A percentile compares a stretch with the other conserved stretches of the same genome.
phyloP scores from a whole-genome alignment of 2,329 filamentous ascomycete genomes.

The Septoria linicola region DNA sequence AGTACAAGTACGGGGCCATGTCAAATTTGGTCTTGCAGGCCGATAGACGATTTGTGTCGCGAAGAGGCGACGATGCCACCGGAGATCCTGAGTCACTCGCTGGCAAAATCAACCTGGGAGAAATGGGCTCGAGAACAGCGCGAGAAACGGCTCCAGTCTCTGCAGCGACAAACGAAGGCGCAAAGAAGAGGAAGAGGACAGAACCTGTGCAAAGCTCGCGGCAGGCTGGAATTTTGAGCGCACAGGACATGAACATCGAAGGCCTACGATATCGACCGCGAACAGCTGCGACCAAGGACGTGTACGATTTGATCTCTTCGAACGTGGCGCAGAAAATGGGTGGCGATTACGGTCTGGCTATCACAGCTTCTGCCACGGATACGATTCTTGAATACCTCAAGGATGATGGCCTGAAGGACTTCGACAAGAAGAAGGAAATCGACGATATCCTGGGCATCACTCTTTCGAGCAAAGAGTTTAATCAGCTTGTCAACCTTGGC shows the following conservation, averaged over 20 bases:
- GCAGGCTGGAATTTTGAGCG: slow-evolving; percentile 75
- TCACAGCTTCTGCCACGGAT: slow-evolving; percentile 91
- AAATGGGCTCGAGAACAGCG: slow-evolving; percentile 86
- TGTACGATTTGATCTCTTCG: slow-evolving; percentile 91
- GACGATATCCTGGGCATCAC: slow-evolving; percentile 87
- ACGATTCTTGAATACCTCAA: slow-evolving; percentile 88
- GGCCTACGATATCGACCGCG: slow-evolving; percentile 88
- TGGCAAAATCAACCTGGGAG: slow-evolving; percentile 84
- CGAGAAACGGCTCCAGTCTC: slow-evolving; percentile 77
- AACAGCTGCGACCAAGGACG: slow-evolving; percentile 85
- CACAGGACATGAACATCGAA: slow-evolving; percentile 83
- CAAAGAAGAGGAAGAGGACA: slow-evolving; percentile 78
- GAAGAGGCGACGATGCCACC: slow-evolving; percentile 89
- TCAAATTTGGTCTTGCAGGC: slow-evolving; percentile 99
- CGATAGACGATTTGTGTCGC: slow-evolving; percentile 91
- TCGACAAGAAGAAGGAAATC: slow-evolving; percentile 97
- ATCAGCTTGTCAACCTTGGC: slow-evolving; percentile 90
- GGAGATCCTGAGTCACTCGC: slow-evolving; percentile 97
- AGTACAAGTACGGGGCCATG: slow-evolving; percentile 55
- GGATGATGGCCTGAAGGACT: slow-evolving; percentile 92
- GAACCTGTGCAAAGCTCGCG: slow-evolving; percentile 66
- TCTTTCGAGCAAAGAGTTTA: slow-evolving; percentile 87
- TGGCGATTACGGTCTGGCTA: slow-evolving; percentile 88
- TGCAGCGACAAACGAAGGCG: slow-evolving; percentile 55
- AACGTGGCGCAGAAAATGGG: slow-evolving; percentile 85